Evolutionary conservation across 768 basidiomycete species (phyloP), one percentile per base, ranked within the genome.

Genomic region (Boletus coccyginus): DNA sequence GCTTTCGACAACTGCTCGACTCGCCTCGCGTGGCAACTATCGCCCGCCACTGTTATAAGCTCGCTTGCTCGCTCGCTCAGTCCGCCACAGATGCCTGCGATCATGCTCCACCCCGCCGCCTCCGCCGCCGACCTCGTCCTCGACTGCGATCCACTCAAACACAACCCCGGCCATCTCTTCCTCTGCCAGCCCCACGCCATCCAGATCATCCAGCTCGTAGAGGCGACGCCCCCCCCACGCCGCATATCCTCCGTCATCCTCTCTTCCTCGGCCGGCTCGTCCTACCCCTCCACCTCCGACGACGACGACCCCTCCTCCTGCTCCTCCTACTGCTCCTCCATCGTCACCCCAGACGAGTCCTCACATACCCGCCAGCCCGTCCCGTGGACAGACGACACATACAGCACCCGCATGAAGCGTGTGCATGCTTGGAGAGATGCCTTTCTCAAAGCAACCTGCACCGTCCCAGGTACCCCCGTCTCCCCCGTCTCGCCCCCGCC

Each of bases 321-420:
- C 69, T 78, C 83, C 0, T 88, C 86, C 0, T 90, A 89, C 60
- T 90, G 88, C 76, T 90, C 88, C 19, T 90, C 87, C 19, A 81
- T 82, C 60, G 57, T 76, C 50, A 70, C 77, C 13, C 73, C 70
- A 36, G 74, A 78, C 27, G 69, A 78, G 41, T 70, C 73, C 21
- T 70, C 69, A 24, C 66, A 55, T 55, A 49, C 39, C 52, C 63
- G 57, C 27, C 60, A 45, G 24, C 66, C 61, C 42, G 59, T 70
- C 5, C 67, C 62, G 7, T 67, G 66, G 63, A 60, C 75, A 27
- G 75, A 78, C 52, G 83, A 86, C 60, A 83, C 84, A 0, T 83
- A 80, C 66, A 68, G 67, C 48, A 68, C 74, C 11, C 79, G 83
- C 59, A 81, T 86, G 78, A 83, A 79, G 65, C 85, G 89, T 58